phyloP scores from a whole-genome alignment of 1,284 basidiomycete genomes.

The Mycena citricolor region DNA sequence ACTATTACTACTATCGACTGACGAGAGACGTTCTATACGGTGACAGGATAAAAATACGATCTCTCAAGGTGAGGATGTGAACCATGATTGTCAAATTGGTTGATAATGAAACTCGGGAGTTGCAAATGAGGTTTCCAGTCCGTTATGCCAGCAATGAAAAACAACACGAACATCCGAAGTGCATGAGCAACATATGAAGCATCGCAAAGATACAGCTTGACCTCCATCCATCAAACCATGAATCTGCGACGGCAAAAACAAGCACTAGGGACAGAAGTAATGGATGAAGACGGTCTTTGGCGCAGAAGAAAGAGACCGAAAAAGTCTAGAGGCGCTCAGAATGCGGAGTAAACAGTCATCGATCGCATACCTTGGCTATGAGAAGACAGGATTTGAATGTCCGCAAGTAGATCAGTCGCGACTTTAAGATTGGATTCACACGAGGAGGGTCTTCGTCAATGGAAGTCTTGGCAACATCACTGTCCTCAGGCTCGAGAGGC shows the following conservation, averaged over 20 bases:
- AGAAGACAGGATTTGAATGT: constrained; percentile 43
- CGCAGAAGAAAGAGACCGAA: constrained; percentile 6
- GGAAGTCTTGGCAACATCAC: neutral
- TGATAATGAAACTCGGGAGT: too few species aligned
- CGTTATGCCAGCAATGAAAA: too few species aligned
- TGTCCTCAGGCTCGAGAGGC: constrained; percentile 1
- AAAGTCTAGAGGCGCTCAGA: constrained; percentile 9
- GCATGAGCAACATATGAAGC: too few species aligned
- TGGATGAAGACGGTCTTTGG: constrained; percentile 2
- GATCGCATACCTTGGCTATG: constrained; percentile 45
- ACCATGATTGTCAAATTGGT: too few species aligned
- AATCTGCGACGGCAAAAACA: constrained; percentile 16
- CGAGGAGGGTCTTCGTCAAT: neutral
- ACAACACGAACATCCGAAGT: too few species aligned
- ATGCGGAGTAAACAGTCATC: neutral
- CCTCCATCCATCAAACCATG: constrained; percentile 21
- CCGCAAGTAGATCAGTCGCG: constrained; percentile 28
- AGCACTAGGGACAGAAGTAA: constrained; percentile 3
- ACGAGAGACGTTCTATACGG: too few species aligned
- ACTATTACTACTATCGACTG: too few species aligned
- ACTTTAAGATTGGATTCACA: constrained; percentile 3
- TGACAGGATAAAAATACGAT: too few species aligned
- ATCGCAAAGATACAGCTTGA: too few species aligned
- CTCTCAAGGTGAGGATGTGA: too few species aligned
- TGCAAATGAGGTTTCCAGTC: too few species aligned